Conservation (phyloP, 2,329 filamentous ascomycete genomes). For the Fusarium oxysporum region DNA sequence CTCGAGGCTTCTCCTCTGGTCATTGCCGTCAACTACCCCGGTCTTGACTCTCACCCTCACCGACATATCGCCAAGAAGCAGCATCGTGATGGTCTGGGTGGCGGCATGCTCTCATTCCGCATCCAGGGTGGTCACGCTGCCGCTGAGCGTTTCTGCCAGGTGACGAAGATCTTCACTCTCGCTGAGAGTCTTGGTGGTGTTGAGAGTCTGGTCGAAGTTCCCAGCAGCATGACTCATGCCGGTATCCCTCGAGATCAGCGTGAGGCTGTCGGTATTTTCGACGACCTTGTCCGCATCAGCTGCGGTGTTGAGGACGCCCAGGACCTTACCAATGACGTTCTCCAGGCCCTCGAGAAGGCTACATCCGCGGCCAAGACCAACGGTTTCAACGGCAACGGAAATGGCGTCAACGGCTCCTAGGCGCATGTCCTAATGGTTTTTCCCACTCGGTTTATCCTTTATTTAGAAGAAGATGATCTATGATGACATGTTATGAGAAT, state of each 20-base stretch:
- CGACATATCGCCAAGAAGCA: constrained; percentile 87
- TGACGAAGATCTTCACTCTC: constrained; percentile 89
- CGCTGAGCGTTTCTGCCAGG: constrained; percentile 91
- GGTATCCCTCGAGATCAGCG: constrained; percentile 92
- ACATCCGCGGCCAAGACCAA: constrained; percentile 56
- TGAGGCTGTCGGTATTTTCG: constrained; percentile 92
- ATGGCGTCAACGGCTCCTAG: constrained; percentile 44
- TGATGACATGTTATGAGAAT: constrained; percentile 39
- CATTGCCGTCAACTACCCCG: constrained; percentile 94
- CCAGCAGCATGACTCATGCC: constrained; percentile 95
- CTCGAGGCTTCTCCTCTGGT: constrained; percentile 86
- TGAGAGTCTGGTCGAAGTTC: constrained; percentile 91
- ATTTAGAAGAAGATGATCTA: constrained; percentile 28
- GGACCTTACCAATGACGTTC: constrained; percentile 84
- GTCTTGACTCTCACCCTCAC: constrained; percentile 87
- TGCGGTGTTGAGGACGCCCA: constrained; percentile 93
- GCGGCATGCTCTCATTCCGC: constrained; percentile 97
- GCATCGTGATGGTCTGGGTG: constrained; percentile 93
- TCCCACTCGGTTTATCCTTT: constrained; percentile 2
- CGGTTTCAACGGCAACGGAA: constrained; percentile 41
- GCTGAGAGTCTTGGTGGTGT: constrained; percentile 94
- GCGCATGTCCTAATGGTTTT: constrained; percentile 8
- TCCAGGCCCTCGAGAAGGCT: constrained; percentile 84
- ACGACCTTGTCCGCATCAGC: constrained; percentile 92
- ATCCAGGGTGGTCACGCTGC: constrained; percentile 87